Conservation (phyloP, 768 basidiomycete species). For the Paxillus involutus region DNA sequence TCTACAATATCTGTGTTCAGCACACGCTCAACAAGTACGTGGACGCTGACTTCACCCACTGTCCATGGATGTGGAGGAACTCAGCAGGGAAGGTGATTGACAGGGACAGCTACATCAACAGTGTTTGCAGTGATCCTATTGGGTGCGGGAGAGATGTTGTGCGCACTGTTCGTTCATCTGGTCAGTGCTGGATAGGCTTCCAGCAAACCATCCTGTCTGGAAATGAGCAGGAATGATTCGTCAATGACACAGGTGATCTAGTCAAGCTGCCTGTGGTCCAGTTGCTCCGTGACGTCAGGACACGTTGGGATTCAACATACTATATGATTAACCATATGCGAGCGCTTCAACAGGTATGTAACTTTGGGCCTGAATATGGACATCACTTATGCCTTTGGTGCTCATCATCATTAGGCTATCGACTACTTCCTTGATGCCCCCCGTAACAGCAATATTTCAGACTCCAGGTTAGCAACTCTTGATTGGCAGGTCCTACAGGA, state of each 20-base stretch:
- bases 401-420: neutral
- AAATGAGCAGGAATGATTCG: constrained; percentile 1
- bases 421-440: neutral
- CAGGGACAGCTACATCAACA: neutral
- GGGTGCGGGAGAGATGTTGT: neutral
- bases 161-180: neutral
- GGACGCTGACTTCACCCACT: neutral
- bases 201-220: neutral
- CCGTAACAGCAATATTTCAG: neutral
- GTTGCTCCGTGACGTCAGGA: constrained; percentile 32
- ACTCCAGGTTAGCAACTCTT: neutral
- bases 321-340: constrained; percentile 31
- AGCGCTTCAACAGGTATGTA: constrained; percentile 1
- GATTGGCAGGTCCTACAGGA: constrained; percentile 9
- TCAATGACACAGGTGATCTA: neutral
- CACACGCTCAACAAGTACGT: constrained; percentile 10
- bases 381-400: neutral
- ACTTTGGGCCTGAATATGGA: neutral
- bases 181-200: neutral
- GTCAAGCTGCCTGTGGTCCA: neutral
- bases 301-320: constrained; percentile 38
- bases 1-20: constrained; percentile 18
- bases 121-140: neutral
- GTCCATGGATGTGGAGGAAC: neutral
- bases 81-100: neutral